Evolutionary conservation across 768 basidiomycete species (phyloP), one percentile per base, ranked within the genome.

Genomic region (Boletus vinaceobasis): DNA sequence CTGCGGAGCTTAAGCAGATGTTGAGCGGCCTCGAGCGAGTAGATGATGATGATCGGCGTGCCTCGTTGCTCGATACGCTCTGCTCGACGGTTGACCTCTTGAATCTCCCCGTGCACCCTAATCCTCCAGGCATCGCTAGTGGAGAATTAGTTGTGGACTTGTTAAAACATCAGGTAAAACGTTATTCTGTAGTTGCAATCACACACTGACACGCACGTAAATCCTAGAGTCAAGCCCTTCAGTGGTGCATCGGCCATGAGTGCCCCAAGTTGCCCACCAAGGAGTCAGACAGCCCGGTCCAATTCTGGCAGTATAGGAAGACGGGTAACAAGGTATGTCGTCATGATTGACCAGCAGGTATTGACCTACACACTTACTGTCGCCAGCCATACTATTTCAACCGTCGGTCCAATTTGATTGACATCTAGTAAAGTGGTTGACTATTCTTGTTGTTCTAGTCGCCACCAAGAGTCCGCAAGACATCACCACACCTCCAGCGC

Each of bases 211-310:
- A 11, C 26, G 5, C 42, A 15, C 36, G 38, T 60, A 10, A 48
- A 29, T 23, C 40, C 14, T 51, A 93, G 91, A 84, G 74, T 47
- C 91, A 94, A 82, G 92, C 85, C 1, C 70, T 94, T 42, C 82
- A 86, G 63, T 97, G 94, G 93, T 90, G 90, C 61, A 77, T 95
- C 29, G 80, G 84, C 15, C 82, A 76, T 27, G 93, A 97, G 69
- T 84, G 90, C 63, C 93, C 94, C 0, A 69, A 71, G 37, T 71
- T 94, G 13, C 94, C 93, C 2, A 79, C 75, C 53, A 79, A 73
- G 32, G 83, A 85, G 47, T 66, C 69, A 0, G 92, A 93, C 54
- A 79, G 77, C 35, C 87, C 91, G 0, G 88, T 93, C 1, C 94
- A 96, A 68, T 93, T 97, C 63, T 97, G 93, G 94, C 85, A 91